Evolutionary conservation across 257 asterid species (phyloP).

Genomic region (Solanum pimpinellifolium): DNA sequence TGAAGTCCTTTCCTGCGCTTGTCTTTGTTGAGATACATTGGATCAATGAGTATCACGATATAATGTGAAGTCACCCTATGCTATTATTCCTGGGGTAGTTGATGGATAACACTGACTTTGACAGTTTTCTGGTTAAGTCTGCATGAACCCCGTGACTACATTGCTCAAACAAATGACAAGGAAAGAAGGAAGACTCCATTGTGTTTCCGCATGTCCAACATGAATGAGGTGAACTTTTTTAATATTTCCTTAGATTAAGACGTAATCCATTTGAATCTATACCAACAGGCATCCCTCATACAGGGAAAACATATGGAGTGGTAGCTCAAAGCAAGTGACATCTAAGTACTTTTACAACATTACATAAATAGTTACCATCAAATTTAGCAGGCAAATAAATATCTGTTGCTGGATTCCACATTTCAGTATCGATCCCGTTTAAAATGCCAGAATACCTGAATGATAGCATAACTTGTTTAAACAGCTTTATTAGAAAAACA

Average conservation of each 20-base stretch:
- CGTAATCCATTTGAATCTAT: not conserved
- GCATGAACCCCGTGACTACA: not conserved
- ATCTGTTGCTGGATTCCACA: slow-evolving; percentile 87
- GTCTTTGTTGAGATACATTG: not conserved
- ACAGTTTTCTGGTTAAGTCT: not conserved
- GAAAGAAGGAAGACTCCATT: not conserved
- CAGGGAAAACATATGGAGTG: not conserved
- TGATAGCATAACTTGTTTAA: not conserved
- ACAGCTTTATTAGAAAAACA: not conserved
- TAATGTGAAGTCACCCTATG: not conserved
- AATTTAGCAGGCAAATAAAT: slow-evolving; percentile 68
- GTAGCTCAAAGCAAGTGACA: not conserved
- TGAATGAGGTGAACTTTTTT: not conserved
- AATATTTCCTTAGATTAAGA: not conserved
- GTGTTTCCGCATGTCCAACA: not conserved
- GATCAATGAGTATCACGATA: not conserved
- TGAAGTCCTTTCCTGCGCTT: not conserved
- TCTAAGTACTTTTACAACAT: not conserved
- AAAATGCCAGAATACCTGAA: slow-evolving; percentile 66
- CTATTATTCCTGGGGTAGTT: not conserved
- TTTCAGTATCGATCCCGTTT: slow-evolving; percentile 72
- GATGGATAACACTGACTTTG: not conserved
- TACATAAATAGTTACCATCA: slow-evolving; percentile 43
- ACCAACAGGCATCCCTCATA: not conserved
- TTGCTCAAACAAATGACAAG: not conserved